A percentile compares a stretch with the other conserved stretches of the same genome.
These are phyloP conservation scores for Sporothrix luriei DNA, from an alignment of 2,329 filamentous ascomycete genomes.

Conservation along the genomic window DNA sequence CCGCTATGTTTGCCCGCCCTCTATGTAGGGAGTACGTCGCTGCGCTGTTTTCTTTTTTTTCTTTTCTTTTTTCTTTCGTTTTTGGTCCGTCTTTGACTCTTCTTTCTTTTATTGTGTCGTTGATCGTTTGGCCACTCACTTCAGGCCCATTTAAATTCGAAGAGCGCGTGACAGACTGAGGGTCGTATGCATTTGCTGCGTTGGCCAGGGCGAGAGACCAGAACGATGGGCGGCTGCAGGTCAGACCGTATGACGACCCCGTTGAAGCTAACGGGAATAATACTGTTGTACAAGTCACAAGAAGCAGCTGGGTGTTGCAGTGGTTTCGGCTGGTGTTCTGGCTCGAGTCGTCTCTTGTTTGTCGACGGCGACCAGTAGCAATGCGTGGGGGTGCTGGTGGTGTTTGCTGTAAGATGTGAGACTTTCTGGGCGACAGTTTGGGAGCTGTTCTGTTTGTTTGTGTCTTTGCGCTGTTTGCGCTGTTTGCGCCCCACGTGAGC, in stretches of 20 bases:
- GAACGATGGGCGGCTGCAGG: slow-evolving; percentile 17
- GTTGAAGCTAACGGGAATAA: background rate
- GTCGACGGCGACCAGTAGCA: slow-evolving; percentile 4
- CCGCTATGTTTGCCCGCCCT: background rate
- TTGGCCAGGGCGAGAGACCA: slow-evolving; percentile 1
- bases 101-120: background rate
- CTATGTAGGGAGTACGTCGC: slow-evolving; percentile 7
- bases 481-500: slow-evolving; percentile 21
- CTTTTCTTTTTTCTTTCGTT: too few relatives aligned
- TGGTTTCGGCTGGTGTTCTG: slow-evolving; percentile 6
- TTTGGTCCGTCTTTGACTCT: too few relatives aligned
- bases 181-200: slow-evolving; percentile 28
- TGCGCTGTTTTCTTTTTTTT: background rate
- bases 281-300: slow-evolving; percentile 14
- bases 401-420: background rate
- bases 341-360: slow-evolving; percentile 10
- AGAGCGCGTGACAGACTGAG: slow-evolving; percentile 16
- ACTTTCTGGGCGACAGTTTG: background rate
- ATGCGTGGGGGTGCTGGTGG: slow-evolving; percentile 23
- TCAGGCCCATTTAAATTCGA: background rate
- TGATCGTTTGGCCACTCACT: background rate
- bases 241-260: too few relatives aligned
- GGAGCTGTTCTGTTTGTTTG: slow-evolving; percentile 13
- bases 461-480: background rate
- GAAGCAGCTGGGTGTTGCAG: background rate